These are phyloP conservation scores for Paramecium tetraurelia DNA, from an alignment of 73 alveolate genomes.

Conservation along the genomic window DNA sequence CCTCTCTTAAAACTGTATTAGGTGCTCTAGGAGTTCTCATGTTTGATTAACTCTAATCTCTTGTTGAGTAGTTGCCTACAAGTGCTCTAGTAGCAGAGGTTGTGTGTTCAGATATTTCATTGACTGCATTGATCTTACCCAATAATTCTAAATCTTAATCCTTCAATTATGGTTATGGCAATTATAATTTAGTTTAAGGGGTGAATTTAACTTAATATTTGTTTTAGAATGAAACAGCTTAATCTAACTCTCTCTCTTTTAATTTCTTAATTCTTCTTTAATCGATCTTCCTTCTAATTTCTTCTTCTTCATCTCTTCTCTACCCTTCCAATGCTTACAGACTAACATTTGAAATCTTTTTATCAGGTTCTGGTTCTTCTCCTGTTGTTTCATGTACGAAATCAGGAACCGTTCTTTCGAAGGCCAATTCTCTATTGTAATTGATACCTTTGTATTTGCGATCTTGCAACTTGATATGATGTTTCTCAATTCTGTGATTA, in stretches of 20 bases:
- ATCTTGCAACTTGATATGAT: conserved; percentile 64
- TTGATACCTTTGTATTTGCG: conserved; percentile 90
- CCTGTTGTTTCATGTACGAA: conserved; percentile 81
- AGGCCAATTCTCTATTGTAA: conserved; percentile 95
- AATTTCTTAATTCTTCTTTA: conserved; percentile 90
- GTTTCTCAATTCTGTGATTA: conserved; percentile 47
- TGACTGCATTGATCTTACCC: conserved; percentile 50
- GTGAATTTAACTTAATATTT: conserved; percentile 62
- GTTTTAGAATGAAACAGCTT: conserved; percentile 85
- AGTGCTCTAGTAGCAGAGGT: conserved; percentile 76
- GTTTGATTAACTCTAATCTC: conserved; percentile 54
- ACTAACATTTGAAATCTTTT: conserved; percentile 72
- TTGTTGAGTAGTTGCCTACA: conserved; percentile 71
- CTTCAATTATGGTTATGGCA: conserved; percentile 83
- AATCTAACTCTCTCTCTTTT: conserved; percentile 89
- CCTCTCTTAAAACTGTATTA: conserved; percentile 79
- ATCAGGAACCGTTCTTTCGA: conserved; percentile 87
- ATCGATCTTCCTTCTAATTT: conserved; percentile 85
- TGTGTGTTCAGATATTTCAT: conserved; percentile 42
- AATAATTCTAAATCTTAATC: conserved; percentile 80
- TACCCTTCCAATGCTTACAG: conserved; percentile 82
- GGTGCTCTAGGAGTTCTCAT: conserved; percentile 80
- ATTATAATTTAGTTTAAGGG: conserved; percentile 62
- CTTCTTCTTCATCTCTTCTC: conserved; percentile 95
- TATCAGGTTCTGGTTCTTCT: conserved; percentile 78